phyloP scores from a whole-genome alignment of 108 stramenopile genomes.

The Cyclotella cryptica region DNA sequence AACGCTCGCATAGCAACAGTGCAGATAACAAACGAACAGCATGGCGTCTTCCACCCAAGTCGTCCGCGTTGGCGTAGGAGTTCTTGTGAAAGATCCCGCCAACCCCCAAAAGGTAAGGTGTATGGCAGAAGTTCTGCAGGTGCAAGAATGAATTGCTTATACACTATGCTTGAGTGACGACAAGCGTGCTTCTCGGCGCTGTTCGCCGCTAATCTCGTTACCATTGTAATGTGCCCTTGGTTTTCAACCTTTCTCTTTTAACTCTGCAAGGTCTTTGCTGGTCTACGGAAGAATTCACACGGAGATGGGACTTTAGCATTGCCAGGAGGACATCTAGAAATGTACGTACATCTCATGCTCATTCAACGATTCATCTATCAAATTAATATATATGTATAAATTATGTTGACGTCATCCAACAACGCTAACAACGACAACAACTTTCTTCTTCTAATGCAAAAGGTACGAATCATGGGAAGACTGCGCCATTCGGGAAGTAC shows the following conservation, averaged over 20 bases:
- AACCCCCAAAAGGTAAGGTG: conserved; percentile 53
- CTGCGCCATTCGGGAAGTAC: conserved; percentile 87
- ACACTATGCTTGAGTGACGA: neutral
- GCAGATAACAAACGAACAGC: too few relatives aligned
- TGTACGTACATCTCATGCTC: conserved; percentile 7
- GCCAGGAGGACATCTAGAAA: conserved; percentile 89
- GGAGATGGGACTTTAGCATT: conserved; percentile 74
- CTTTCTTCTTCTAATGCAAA: neutral
- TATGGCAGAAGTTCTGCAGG: neutral
- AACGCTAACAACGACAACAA: neutral
- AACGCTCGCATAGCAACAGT: too few relatives aligned
- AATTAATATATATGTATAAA: too few relatives aligned
- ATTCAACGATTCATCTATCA: too few relatives aligned
- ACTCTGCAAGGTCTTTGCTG: conserved; percentile 57
- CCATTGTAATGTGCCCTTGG: neutral
- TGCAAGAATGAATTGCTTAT: neutral
- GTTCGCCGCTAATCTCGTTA: too few relatives aligned
- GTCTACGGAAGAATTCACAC: conserved; percentile 83
- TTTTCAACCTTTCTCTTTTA: conserved; percentile 3
- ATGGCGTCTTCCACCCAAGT: too few relatives aligned
- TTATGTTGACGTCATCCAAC: neutral
- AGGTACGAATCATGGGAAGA: conserved; percentile 82
- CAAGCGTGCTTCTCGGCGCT: too few relatives aligned
- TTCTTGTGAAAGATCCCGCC: conserved; percentile 67
- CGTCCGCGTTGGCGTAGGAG: conserved; percentile 87